A percentile compares a stretch with the other conserved stretches of the same genome.
phyloP scores from a whole-genome alignment of 2,329 filamentous ascomycete genomes.

The Nannizziopsis arthrosporioides region DNA sequence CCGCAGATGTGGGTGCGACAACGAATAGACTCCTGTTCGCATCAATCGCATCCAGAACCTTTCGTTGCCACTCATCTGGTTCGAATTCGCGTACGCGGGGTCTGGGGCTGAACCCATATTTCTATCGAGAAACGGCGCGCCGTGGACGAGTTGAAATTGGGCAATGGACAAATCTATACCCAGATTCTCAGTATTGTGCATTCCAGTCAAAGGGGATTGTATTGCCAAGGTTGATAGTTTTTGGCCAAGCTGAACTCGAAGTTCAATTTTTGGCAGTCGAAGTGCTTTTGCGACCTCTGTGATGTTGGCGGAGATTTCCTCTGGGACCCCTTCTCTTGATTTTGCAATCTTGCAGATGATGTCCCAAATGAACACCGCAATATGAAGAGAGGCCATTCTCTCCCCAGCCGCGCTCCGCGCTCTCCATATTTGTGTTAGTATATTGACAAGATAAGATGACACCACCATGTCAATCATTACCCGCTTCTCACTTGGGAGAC shows the following conservation, averaged over 20 bases:
- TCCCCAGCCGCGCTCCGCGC: slow-evolving; percentile 13
- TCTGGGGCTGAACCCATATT: slow-evolving; percentile 58
- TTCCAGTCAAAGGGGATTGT: slow-evolving; percentile 14
- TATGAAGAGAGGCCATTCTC: slow-evolving; percentile 17
- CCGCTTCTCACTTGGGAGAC: slow-evolving; percentile 31
- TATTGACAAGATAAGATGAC: slow-evolving; percentile 23
- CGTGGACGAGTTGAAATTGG: slow-evolving; percentile 57
- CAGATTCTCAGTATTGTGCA: slow-evolving; percentile 11
- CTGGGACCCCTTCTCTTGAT: slow-evolving; percentile 29
- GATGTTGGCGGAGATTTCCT: slow-evolving; percentile 29
- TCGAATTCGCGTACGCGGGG: slow-evolving; percentile 53
- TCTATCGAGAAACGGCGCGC: slow-evolving; percentile 64
- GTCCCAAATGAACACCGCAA: slow-evolving; percentile 40
- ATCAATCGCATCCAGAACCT: slow-evolving; percentile 63
- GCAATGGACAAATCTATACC: slow-evolving; percentile 35
- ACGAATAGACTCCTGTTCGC: slow-evolving; percentile 58
- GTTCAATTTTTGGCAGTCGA: slow-evolving; percentile 21
- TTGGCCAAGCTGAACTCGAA: slow-evolving; percentile 11
- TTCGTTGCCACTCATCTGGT: slow-evolving; percentile 65
- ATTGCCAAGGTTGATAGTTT: slow-evolving; percentile 9
- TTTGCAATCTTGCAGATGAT: slow-evolving; percentile 30
- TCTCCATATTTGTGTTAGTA: slow-evolving; percentile 18
- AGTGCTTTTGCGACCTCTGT: slow-evolving; percentile 24
- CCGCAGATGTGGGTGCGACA: slow-evolving; percentile 65
- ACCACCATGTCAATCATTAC: slow-evolving; percentile 36